Evolutionary conservation across 2,329 filamentous ascomycete species (phyloP).

Genomic region (Rasamsonia emersonii): DNA sequence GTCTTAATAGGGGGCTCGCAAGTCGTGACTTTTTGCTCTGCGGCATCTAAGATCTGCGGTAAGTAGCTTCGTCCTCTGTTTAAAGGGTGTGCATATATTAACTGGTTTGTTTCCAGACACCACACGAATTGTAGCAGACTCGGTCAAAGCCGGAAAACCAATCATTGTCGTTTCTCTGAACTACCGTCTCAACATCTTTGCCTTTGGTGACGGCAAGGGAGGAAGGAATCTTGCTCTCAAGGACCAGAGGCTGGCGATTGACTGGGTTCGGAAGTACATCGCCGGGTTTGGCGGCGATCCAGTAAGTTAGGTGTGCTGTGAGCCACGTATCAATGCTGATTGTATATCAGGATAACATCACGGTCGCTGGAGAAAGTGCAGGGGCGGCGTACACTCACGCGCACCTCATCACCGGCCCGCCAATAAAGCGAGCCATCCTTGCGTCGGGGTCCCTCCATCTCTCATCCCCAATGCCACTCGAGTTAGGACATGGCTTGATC

Average conservation of each 20-base stretch:
- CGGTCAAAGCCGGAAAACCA: slow-evolving; percentile 24
- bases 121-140: slow-evolving; percentile 28
- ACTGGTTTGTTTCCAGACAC: slow-evolving; percentile 23
- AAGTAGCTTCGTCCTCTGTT: slow-evolving; percentile 3
- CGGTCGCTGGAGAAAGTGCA: slow-evolving; percentile 39
- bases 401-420: slow-evolving; percentile 26
- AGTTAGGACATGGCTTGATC: slow-evolving; percentile 23
- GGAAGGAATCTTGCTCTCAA: slow-evolving; percentile 35
- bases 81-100: background rate
- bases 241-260: slow-evolving; percentile 24
- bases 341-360: slow-evolving; percentile 29
- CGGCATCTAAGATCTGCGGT: slow-evolving; percentile 36
- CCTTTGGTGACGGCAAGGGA: slow-evolving; percentile 32
- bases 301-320: slow-evolving; percentile 12
- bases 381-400: slow-evolving; percentile 40
- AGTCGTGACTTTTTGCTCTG: slow-evolving; percentile 36
- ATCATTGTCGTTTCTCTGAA: slow-evolving; percentile 37
- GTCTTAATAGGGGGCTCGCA: slow-evolving; percentile 31
- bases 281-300: slow-evolving; percentile 33
- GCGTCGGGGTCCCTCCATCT: slow-evolving; percentile 37
- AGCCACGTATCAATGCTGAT: background rate
- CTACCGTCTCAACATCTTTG: slow-evolving; percentile 39
- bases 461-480: slow-evolving; percentile 33
- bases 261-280: slow-evolving; percentile 34
- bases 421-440: slow-evolving; percentile 27